phyloP scores from a whole-genome alignment of 2,329 filamentous ascomycete genomes.

The Mycosphaerelloides madeirae region DNA sequence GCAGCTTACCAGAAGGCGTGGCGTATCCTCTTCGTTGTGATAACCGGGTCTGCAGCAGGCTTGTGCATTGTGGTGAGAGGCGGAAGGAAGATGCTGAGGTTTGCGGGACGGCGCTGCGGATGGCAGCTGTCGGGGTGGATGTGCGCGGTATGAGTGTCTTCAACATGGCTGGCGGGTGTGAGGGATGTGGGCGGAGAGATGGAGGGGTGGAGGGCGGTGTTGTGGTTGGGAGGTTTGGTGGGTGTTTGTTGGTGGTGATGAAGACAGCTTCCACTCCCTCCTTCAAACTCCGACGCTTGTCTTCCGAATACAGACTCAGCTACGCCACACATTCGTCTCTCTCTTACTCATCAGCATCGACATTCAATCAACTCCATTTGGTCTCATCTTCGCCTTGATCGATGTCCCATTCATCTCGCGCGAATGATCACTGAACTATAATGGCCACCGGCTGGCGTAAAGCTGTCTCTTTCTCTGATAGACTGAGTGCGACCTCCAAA shows the following conservation, averaged over 20 bases:
- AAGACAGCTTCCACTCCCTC: not conserved
- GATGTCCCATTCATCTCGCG: too few species aligned
- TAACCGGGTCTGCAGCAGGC: conserved; percentile 48
- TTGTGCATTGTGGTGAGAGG: conserved; percentile 32
- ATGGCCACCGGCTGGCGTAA: conserved; percentile 38
- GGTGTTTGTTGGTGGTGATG: conserved; percentile 3
- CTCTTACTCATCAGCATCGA: too few species aligned
- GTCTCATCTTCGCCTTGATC: too few species aligned
- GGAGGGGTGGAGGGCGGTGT: not conserved
- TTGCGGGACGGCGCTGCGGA: conserved; percentile 17
- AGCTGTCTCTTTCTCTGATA: conserved; percentile 42
- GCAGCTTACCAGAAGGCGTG: conserved; percentile 45
- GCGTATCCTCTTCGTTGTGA: conserved; percentile 55
- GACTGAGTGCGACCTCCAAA: conserved; percentile 42
- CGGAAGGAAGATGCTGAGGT: conserved; percentile 15
- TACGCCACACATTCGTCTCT: too few species aligned
- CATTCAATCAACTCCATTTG: too few species aligned
- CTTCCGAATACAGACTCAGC: too few species aligned
- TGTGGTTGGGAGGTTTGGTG: conserved; percentile 1
- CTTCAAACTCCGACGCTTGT: too few species aligned
- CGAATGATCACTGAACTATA: too few species aligned
- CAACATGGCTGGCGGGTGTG: conserved; percentile 19
- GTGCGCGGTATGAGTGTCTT: conserved; percentile 22
- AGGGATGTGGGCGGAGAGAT: not conserved
- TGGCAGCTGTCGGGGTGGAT: conserved; percentile 18